These are phyloP conservation scores for Tolypocladium amazonense DNA, from an alignment of 2,329 filamentous ascomycete species.

Conservation along the genomic window DNA sequence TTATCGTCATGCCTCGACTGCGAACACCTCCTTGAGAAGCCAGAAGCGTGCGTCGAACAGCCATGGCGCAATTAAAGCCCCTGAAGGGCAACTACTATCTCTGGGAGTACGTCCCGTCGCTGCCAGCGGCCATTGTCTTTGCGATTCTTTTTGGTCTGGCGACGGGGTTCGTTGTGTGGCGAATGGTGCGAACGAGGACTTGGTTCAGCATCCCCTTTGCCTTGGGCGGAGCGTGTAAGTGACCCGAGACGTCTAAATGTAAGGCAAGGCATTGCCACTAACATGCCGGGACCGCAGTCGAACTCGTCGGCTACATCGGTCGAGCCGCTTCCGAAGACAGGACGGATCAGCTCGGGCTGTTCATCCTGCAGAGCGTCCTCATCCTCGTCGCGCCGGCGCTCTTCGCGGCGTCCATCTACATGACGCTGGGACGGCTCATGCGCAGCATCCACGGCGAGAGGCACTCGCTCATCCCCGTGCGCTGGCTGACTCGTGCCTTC, in stretches of 20 bases:
- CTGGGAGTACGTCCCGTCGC: conserved; percentile 26
- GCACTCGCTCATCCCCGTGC: no score
- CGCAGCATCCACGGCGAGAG: no score
- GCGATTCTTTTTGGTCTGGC: conserved; percentile 30
- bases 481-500: no score
- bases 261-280: background rate
- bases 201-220: conserved; percentile 41
- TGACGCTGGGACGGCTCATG: no score
- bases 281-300: conserved; percentile 17
- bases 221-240: conserved; percentile 36
- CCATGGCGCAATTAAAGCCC: conserved; percentile 20
- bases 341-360: conserved; percentile 23
- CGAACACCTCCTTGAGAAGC: no score
- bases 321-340: conserved; percentile 16
- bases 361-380: conserved; percentile 29
- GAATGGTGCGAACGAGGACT: conserved; percentile 30
- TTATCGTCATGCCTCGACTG: background rate
- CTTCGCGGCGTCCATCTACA: no score
- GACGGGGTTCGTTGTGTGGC: conserved; percentile 31
- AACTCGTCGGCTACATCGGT: conserved; percentile 30
- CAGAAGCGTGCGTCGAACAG: background rate
- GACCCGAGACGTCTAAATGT: background rate
- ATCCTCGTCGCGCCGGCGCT: conserved; percentile 17
- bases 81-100: conserved; percentile 21
- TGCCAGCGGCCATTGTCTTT: conserved; percentile 34